These are phyloP conservation scores for Talaromyces sp. DNA, from an alignment of 2,329 filamentous ascomycete species.

Conservation along the genomic window DNA sequence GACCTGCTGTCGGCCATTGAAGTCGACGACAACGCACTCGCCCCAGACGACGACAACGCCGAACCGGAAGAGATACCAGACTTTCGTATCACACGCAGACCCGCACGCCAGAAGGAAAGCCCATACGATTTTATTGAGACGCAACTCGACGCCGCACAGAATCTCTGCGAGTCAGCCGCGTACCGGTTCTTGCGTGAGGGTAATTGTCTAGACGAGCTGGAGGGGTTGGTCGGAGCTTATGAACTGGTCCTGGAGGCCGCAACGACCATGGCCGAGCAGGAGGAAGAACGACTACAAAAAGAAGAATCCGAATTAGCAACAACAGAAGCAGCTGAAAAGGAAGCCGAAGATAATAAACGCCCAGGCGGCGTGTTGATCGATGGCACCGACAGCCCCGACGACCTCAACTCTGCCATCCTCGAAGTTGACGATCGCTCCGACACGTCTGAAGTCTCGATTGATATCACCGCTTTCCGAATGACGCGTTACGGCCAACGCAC, in stretches of 20 bases:
- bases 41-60: not conserved
- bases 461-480: conserved; percentile 30
- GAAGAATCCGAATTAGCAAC: not conserved
- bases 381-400: not conserved
- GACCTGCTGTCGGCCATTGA: conserved; percentile 3
- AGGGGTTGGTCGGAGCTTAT: conserved; percentile 6
- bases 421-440: conserved; percentile 34
- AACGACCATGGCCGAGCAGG: conserved; percentile 9
- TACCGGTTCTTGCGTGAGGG: conserved; percentile 11
- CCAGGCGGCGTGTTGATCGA: not conserved
- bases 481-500: conserved; percentile 11
- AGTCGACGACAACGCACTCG: not conserved
- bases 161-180: conserved; percentile 11
- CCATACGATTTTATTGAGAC: conserved; percentile 11
- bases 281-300: not conserved
- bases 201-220: conserved; percentile 11
- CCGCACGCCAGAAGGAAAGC: conserved; percentile 3
- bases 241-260: conserved; percentile 11
- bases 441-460: conserved; percentile 30
- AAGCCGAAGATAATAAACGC: not conserved
- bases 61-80: not conserved
- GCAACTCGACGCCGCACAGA: conserved; percentile 9
- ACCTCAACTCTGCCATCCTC: conserved; percentile 11
- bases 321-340: not conserved
- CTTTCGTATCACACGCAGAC: not conserved